phyloP scores from a whole-genome alignment of 106 monocot species.

The Agapanthus africanus region DNA sequence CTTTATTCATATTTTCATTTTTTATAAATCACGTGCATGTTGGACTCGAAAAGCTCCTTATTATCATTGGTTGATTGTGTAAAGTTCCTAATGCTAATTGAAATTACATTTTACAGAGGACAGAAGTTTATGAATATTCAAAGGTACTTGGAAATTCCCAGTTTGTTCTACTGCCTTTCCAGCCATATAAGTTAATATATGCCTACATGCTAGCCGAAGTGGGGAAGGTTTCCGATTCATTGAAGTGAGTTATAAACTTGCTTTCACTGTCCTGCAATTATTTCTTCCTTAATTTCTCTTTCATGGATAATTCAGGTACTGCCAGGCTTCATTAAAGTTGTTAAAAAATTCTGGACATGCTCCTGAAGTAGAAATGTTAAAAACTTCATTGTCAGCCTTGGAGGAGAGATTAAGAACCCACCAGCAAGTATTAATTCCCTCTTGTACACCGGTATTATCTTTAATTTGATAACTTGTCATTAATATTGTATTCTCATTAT shows the following conservation, averaged over 20 bases:
- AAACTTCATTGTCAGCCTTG: slow-evolving; percentile 59
- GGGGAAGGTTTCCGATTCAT: slow-evolving; percentile 84
- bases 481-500: slow-evolving; percentile 1
- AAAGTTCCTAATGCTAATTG: background rate
- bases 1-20: background rate
- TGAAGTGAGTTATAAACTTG: slow-evolving; percentile 45
- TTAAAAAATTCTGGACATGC: slow-evolving; percentile 67
- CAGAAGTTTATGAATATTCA: slow-evolving; percentile 92
- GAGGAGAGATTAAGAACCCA: slow-evolving; percentile 82
- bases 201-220: slow-evolving; percentile 95
- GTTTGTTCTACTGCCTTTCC: slow-evolving; percentile 74
- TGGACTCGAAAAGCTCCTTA: background rate
- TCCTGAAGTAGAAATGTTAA: slow-evolving; percentile 82
- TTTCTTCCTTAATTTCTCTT: slow-evolving; percentile 6
- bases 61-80: background rate
- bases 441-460: background rate
- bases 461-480: background rate
- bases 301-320: slow-evolving; percentile 51
- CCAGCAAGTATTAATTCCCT: slow-evolving; percentile 56
- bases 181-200: slow-evolving; percentile 94
- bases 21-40: background rate
- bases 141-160: slow-evolving; percentile 96
- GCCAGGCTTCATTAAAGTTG: slow-evolving; percentile 76
- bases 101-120: slow-evolving; percentile 57
- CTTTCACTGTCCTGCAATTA: slow-evolving; percentile 9